Percentiles rank a stretch among this genome's conserved stretches.
These are phyloP conservation scores for Corylus heterophylla DNA, from an alignment of 306 rosid genomes.

Conservation along the genomic window DNA sequence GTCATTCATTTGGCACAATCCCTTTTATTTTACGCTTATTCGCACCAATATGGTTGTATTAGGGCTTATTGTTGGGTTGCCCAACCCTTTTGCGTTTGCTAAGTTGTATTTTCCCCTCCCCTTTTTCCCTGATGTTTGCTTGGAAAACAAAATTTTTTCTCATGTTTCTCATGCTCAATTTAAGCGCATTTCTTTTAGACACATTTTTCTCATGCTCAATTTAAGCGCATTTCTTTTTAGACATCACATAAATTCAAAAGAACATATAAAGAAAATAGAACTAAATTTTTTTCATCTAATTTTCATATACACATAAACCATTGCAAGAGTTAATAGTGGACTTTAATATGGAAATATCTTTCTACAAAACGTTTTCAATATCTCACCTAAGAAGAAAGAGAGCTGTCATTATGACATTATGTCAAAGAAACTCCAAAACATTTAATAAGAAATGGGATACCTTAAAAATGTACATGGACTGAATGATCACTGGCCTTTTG, in stretches of 20 bases:
- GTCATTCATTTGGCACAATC: too few relatives aligned
- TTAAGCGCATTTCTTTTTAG: not conserved
- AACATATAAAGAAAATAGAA: not conserved
- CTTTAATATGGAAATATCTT: not conserved
- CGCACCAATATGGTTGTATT: too few relatives aligned
- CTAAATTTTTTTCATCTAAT: not conserved
- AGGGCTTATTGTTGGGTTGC: too few relatives aligned
- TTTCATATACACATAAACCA: not conserved
- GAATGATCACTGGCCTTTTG: conserved; percentile 74
- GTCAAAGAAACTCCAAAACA: not conserved
- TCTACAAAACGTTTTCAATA: not conserved
- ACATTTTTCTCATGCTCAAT: not conserved
- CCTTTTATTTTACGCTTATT: too few relatives aligned
- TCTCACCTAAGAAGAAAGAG: not conserved
- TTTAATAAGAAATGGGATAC: conserved; percentile 36
- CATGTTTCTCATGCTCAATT: not conserved
- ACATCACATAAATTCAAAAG: not conserved
- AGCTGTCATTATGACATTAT: not conserved
- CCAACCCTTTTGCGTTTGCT: too few relatives aligned
- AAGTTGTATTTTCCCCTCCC: too few relatives aligned
- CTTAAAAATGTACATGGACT: conserved; percentile 98
- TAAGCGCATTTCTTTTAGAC: not conserved
- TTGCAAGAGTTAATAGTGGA: not conserved
- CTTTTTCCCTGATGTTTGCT: too few relatives aligned
- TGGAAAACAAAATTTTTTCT: too few relatives aligned